A percentile compares a stretch with the other conserved stretches of the same genome.
Evolutionary conservation across 108 stramenopile genomes (phyloP).

Genomic region (Phaeodactylum tricornutum): DNA sequence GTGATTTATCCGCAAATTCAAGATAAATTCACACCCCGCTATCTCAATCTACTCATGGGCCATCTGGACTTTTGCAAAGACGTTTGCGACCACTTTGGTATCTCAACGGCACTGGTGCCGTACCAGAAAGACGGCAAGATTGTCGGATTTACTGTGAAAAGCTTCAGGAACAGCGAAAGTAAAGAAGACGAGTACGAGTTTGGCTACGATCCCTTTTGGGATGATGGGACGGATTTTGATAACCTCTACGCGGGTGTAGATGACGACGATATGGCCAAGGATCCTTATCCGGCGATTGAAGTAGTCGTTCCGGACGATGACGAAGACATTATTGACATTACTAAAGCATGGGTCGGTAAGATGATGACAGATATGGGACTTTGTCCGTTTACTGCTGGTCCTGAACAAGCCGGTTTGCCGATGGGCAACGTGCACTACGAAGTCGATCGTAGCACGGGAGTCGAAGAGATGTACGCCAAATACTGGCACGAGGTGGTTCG

Average conservation of each 20-base stretch:
- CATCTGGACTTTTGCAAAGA: slow-evolving; percentile 84
- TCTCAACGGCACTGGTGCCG: slow-evolving; percentile 51
- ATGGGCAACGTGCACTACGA: slow-evolving; percentile 81
- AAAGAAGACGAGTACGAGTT: slow-evolving; percentile 40
- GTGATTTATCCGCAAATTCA: slow-evolving; percentile 64
- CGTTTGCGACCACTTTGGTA: slow-evolving; percentile 75
- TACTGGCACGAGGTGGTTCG: slow-evolving; percentile 88
- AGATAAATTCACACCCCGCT: slow-evolving; percentile 29
- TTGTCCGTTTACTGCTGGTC: slow-evolving; percentile 86
- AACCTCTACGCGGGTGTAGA: slow-evolving; percentile 49
- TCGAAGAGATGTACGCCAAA: slow-evolving; percentile 82
- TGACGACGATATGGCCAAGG: slow-evolving; percentile 18
- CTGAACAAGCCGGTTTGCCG: slow-evolving; percentile 80
- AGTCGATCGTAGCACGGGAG: slow-evolving; percentile 49
- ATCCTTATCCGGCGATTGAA: slow-evolving; percentile 38
- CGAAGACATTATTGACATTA: slow-evolving; percentile 36
- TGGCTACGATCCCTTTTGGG: slow-evolving; percentile 81
- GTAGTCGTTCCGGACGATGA: slow-evolving; percentile 60
- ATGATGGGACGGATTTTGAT: slow-evolving; percentile 75
- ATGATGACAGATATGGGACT: slow-evolving; percentile 91
- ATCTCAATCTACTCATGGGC: slow-evolving; percentile 46
- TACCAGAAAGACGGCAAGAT: slow-evolving; percentile 20
- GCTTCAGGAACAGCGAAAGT: slow-evolving; percentile 26
- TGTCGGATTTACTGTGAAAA: slow-evolving; percentile 64
- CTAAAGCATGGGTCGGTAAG: slow-evolving; percentile 62